Conservation (phyloP, 78 protist species). For the Creolimax fragrantissima region DNA sequence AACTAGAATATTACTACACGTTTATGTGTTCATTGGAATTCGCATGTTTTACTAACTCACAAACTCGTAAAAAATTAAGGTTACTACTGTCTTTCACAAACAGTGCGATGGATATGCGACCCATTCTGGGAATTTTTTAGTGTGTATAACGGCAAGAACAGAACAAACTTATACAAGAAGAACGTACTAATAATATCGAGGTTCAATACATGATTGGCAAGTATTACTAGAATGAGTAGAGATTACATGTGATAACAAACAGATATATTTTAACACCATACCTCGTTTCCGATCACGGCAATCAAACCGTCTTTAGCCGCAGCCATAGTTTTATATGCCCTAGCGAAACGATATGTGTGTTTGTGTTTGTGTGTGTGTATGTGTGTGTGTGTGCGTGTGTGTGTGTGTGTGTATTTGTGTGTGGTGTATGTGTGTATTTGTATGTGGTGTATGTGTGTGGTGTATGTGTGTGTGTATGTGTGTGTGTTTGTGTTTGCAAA, state of each 20-base stretch:
- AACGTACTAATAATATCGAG: neutral
- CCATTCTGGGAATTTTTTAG: neutral
- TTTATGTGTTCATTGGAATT: neutral
- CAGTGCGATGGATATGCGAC: neutral
- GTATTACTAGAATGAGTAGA: neutral
- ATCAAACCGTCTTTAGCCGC: neutral
- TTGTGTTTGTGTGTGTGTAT: no score
- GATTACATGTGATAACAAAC: neutral
- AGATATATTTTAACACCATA: neutral
- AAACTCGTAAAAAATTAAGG: no score
- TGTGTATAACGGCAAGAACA: neutral
- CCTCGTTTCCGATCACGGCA: constrained; percentile 25
- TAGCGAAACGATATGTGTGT: no score
- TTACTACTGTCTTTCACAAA: no score
- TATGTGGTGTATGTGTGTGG: no score
- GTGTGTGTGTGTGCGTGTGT: no score
- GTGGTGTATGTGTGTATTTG: no score
- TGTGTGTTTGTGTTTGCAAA: no score
- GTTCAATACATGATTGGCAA: neutral
- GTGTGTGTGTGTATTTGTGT: no score
- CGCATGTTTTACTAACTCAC: no score
- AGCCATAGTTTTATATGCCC: no score
- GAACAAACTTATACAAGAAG: neutral
- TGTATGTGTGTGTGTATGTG: no score
- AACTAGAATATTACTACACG: neutral